A percentile compares a stretch with the other conserved stretches of the same genome.
Evolutionary conservation across 805 yeast species (phyloP).

Genomic region (Hanseniaspora taiwanica): DNA sequence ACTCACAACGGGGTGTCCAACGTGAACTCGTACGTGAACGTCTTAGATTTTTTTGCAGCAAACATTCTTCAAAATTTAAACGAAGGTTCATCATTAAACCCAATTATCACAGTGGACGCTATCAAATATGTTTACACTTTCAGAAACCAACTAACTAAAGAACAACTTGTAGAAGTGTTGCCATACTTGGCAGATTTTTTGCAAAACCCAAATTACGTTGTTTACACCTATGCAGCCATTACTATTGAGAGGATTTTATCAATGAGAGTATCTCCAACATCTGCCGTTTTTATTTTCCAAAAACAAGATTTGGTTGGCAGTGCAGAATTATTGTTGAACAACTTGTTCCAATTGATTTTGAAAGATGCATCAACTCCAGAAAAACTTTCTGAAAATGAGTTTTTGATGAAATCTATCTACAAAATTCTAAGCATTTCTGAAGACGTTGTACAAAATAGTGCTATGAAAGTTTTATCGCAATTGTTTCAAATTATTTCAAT

Average conservation of each 20-base stretch:
- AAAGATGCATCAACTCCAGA: conserved; percentile 58
- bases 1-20: conserved; percentile 79
- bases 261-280: conserved; percentile 42
- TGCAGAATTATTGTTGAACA: conserved; percentile 46
- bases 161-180: conserved; percentile 64
- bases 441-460: conserved; percentile 38
- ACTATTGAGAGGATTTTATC: conserved; percentile 82
- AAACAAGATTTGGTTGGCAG: conserved; percentile 60
- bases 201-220: conserved; percentile 55
- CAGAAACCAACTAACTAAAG: conserved; percentile 85
- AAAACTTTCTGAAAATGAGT: conserved; percentile 89
- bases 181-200: conserved; percentile 68
- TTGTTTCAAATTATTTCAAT: conserved; percentile 53
- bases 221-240: conserved; percentile 85
- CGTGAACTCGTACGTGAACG: conserved; percentile 73
- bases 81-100: conserved; percentile 33
- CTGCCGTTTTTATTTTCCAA: conserved; percentile 47
- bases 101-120: conserved; percentile 82
- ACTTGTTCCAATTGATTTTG: conserved; percentile 54
- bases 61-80: conserved; percentile 73
- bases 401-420: conserved; percentile 79
- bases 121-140: conserved; percentile 81
- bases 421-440: conserved; percentile 65
- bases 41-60: conserved; percentile 68
- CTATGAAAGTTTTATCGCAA: conserved; percentile 42